phyloP scores from a whole-genome alignment of 164 flowering plant species.

The Amborella trichopoda region DNA sequence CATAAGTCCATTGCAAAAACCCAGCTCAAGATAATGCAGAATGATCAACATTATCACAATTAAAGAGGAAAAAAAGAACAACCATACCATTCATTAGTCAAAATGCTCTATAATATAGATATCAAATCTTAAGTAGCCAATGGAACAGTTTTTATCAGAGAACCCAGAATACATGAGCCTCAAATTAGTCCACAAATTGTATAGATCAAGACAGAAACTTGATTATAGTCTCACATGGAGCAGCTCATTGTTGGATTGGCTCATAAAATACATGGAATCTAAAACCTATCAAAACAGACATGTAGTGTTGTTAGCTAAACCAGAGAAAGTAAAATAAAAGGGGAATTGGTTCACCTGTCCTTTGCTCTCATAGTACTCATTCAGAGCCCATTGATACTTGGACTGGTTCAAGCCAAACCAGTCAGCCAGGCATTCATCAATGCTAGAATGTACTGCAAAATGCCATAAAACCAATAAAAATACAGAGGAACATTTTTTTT shows the following conservation, averaged over 20 bases:
- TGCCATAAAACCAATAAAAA: background rate
- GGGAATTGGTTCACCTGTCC: slow-evolving; percentile 37
- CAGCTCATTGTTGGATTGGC: background rate
- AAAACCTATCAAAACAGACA: background rate
- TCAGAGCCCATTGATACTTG: slow-evolving; percentile 95
- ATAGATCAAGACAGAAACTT: background rate
- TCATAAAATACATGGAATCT: background rate
- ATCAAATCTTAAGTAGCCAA: no score
- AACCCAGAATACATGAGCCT: background rate
- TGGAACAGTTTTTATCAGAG: background rate
- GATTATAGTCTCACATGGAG: background rate
- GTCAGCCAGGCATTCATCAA: slow-evolving; percentile 78
- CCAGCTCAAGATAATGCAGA: no score
- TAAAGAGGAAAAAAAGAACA: no score
- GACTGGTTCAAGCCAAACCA: slow-evolving; percentile 95
- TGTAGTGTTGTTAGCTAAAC: background rate
- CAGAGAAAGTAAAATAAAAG: no score
- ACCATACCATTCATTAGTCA: no score
- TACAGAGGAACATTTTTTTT: background rate
- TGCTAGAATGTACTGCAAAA: slow-evolving; percentile 67
- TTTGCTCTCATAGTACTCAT: slow-evolving; percentile 76
- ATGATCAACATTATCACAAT: no score
- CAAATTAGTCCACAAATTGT: background rate
- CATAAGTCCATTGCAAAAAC: no score
- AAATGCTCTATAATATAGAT: no score